Base-by-base conservation (phyloP, 2,329 filamentous ascomycete genomes). In the Sordariomycetes sp. region DNA sequence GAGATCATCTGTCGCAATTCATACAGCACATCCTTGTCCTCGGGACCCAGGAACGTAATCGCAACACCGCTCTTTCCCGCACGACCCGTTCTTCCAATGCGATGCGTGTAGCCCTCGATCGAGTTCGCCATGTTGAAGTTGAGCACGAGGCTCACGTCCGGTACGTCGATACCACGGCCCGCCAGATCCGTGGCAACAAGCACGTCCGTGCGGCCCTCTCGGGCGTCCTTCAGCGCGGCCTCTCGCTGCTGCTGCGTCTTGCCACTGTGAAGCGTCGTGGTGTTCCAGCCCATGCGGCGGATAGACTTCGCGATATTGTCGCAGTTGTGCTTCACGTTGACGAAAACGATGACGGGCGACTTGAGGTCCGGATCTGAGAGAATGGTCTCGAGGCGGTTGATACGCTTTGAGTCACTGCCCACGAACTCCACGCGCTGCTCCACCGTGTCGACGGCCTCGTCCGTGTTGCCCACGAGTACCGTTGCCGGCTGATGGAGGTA, bases 311-410 rank as follows among this genome's bases (percentile, higher is more conserved):
- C 93, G 54, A 99, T 88, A 60, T 90, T 89, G 70, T 99, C 94
- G 76, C 93, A 97, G 76, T 97, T 97, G 65, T 92, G 89, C 76
- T 97, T 97, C 84, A 97, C 97, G 73, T 99, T 99, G 82, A 99
- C 94, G 71, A 99, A 99, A 62, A 99, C 92, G 66, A 99, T 99
- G 71, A 99, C 96, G 18, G 94, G 94, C 10, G 93, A 83, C 8
- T 82, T 79, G 73, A 92, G 97, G 63, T 91, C 87, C 64, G 86
- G 79, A 1, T 88, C 91, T 54, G 81, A 78, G 46, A 99, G 83
- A 61, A 99, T 94, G 67, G 97, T 90, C 64, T 86, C 82, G n/a
- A 99, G 85, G 2, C 94, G 88, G 74, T 95, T 95, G 85, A 99
- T 97, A 68, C 91, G 86, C 71, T 93, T 94, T 71, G 99, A 94